Evolutionary conservation across 169 alveolate genomes (phyloP), one percentile per base, ranked within the genome.

Genomic region (Theileria annulata): DNA sequence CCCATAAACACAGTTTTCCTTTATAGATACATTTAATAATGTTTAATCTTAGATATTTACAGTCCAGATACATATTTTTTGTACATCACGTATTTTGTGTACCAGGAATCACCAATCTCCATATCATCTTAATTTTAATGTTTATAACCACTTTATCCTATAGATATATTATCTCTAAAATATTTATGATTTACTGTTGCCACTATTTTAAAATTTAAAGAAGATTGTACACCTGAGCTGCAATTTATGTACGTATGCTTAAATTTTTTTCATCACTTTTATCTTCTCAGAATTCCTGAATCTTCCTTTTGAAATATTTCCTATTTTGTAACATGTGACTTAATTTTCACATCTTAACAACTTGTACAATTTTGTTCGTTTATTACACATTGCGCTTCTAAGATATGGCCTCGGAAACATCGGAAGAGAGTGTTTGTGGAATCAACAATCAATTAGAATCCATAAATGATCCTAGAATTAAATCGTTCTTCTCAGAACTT

Each of bases 401-500:
- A 54, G 63, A 54, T 10, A 54, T 54, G 63, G 63, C 63, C 47
- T 35, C 47, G 13, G 47, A 35, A 35, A 35, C 47, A 8, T 5
- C 47, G 47, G 47, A 35, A 35, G 47, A 35, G 47, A 35, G 47
- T 8, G 47, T 35, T 35, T 35, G 13, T 35, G 47, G 13, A 35
- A 35, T 35, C 47, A 35, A 35, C 47, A 35, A 35, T 5, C 47
- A 35, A 35, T 8, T 35, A 35, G 69, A 60, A 60, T 60, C 33
- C 69, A 60, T 60, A 27, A 9, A 60, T 12, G 69, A 60, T 33
- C 69, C 69, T 8, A 60, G 25, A 68, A 31, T 47, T 15, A 48
- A 54, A 17, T 60, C 28, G 21, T 82, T 64, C 28, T 82, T 82
- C 63, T 30, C 75, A 17, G 82, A 82, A 25, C 63, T 82, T 27